These are phyloP conservation scores for Dendrobium chrysotoxum DNA, from an alignment of 106 monocot genomes.

Conservation along the genomic window DNA sequence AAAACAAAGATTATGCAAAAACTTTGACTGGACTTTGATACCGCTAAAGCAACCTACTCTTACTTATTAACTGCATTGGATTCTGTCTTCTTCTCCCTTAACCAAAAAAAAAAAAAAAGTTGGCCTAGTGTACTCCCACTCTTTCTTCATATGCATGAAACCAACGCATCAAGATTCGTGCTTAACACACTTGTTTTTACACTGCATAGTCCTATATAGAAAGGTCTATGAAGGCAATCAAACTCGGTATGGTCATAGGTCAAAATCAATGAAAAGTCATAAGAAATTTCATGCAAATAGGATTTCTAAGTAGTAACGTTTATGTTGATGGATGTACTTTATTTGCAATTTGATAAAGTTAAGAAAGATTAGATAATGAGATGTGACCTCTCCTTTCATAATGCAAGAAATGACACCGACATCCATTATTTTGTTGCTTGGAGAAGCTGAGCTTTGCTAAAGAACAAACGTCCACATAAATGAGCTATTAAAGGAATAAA, in stretches of 20 bases:
- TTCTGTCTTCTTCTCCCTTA: too few species aligned
- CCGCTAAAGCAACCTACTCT: too few species aligned
- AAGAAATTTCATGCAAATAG: background rate
- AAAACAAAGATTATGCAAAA: too few species aligned
- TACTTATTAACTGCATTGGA: too few species aligned
- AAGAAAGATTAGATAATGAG: background rate
- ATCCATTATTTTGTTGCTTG: background rate
- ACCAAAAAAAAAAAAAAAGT: too few species aligned
- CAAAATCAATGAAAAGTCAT: background rate
- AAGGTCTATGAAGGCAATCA: background rate
- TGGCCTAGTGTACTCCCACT: too few species aligned
- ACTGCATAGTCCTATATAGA: background rate
- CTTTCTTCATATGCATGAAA: too few species aligned
- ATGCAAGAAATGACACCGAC: background rate
- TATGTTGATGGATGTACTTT: background rate
- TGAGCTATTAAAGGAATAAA: background rate
- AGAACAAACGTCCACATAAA: background rate
- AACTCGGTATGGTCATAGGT: background rate
- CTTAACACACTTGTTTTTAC: too few species aligned
- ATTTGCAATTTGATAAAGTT: background rate
- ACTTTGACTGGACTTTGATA: too few species aligned
- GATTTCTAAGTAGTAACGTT: background rate
- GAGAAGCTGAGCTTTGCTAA: background rate
- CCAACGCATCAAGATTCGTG: too few species aligned
- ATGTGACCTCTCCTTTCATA: background rate